Evolutionary conservation across 257 asterid genomes (phyloP), one percentile per base, ranked within the genome.

Genomic region (Solanum neorickii): DNA sequence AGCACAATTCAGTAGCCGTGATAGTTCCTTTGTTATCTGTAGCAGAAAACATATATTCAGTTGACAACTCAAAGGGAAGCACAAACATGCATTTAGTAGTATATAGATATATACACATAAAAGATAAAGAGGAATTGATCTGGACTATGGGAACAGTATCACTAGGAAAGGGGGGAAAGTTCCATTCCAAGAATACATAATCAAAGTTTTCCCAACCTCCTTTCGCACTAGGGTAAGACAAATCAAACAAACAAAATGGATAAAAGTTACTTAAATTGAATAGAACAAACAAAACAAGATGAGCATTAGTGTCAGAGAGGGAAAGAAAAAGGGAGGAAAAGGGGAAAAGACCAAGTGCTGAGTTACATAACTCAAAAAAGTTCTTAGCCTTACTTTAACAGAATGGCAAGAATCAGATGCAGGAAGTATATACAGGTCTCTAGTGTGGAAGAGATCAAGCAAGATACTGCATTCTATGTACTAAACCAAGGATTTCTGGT

Each of bases 11-110:
- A 93, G 98, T 56, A 96, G 92, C 47, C 96, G 90, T 4, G 93
- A 87, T 31, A 96, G 92, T 86, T 96, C 98, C 90, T 91, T 94
- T 29, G 98, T 95, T 86, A 96, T 92, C 99, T 95, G 88, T 76
- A 90, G 75, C 39, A 72, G 25, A 89, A 68, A 78, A 7, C 9
- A 18, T 16, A 86, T 18, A 56, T 31, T 37, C 77, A 70, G 44
- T 69, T 37, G 77, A 27, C 39, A 87, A 21, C 33, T 35, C 35
- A 16, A 11, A 31, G 72, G 49, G 62, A 75, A 42, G 60, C 39
- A 35, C 69, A 52, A 12, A 29, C 44, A 80, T 49, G 44, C 44
- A 29, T 46, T 80, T 80, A 6, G 85, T 47, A 29, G 85, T 29
- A 18, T 75, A 23, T n/a, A 42, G 21, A 70, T 44, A 23, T 25